A percentile compares a stretch with the other conserved stretches of the same genome.
Conservation (phyloP, 164 flowering plant species). For the Annona cherimola region DNA sequence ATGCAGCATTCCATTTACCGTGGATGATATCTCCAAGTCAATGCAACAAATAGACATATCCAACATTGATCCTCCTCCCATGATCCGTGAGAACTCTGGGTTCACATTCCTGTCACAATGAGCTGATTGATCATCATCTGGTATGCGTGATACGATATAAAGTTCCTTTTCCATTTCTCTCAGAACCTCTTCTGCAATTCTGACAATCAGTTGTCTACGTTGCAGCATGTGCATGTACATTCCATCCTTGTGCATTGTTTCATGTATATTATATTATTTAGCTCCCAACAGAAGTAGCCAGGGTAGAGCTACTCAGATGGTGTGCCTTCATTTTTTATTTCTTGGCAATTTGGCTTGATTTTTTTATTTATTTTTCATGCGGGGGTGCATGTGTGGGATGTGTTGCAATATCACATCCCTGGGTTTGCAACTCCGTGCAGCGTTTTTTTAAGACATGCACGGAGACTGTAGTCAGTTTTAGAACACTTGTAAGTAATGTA, state of each 20-base stretch:
- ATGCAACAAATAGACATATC: slow-evolving; percentile 67
- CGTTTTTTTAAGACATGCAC: slow-evolving; percentile 6
- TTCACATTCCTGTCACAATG: slow-evolving; percentile 79
- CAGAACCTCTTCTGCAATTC: not conserved
- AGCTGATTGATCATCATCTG: slow-evolving; percentile 34
- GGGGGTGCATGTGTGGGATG: slow-evolving; percentile 8
- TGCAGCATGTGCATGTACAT: slow-evolving; percentile 26
- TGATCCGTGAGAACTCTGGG: slow-evolving; percentile 89
- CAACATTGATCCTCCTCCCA: slow-evolving; percentile 81
- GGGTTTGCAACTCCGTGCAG: slow-evolving; percentile 13
- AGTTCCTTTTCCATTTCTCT: not conserved
- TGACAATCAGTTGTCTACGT: not conserved
- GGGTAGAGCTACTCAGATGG: slow-evolving; percentile 14
- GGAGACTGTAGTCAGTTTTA: not conserved
- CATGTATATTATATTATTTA: slow-evolving; percentile 16
- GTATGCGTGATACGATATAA: not conserved
- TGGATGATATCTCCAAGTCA: slow-evolving; percentile 91
- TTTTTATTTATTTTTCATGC: slow-evolving; percentile 10
- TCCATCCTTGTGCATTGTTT: slow-evolving; percentile 4
- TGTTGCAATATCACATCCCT: not conserved
- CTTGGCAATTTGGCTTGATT: slow-evolving; percentile 16
- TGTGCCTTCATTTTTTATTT: slow-evolving; percentile 4
- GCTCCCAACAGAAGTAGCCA: slow-evolving; percentile 1
- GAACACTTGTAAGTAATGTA: slow-evolving; percentile 7
- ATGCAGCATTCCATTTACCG: slow-evolving; percentile 92